A percentile compares a stretch with the other conserved stretches of the same genome.
These are phyloP conservation scores for Simmondsia chinensis DNA, from an alignment of 148 eudicot genomes.

Conservation along the genomic window DNA sequence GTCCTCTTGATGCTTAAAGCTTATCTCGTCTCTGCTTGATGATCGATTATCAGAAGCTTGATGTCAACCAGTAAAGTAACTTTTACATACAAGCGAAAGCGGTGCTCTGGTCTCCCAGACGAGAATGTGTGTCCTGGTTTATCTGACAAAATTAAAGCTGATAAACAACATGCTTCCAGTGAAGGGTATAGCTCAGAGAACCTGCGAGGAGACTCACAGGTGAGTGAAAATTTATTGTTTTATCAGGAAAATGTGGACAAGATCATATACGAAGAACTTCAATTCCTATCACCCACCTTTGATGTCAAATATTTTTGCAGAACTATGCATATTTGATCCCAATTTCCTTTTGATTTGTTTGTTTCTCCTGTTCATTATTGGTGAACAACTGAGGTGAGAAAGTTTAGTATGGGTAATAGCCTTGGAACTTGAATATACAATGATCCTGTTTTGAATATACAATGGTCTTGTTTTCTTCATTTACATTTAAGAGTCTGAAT, in stretches of 20 bases:
- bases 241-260: not conserved
- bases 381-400: too few relatives aligned
- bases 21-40: not conserved
- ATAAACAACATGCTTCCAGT: constrained; percentile 12
- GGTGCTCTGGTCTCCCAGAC: constrained; percentile 20
- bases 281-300: too few relatives aligned
- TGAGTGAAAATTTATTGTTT: constrained; percentile 19
- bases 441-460: too few relatives aligned
- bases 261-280: not conserved
- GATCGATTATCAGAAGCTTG: constrained; percentile 6
- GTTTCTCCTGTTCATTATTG: too few relatives aligned
- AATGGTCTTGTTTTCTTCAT: too few relatives aligned
- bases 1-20: constrained; percentile 3
- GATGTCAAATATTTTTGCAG: not conserved
- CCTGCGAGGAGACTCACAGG: constrained; percentile 22
- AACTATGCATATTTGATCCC: too few relatives aligned
- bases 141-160: constrained; percentile 13
- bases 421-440: too few relatives aligned
- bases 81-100: constrained; percentile 56
- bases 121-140: constrained; percentile 20
- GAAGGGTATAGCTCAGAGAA: constrained; percentile 9
- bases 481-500: too few relatives aligned
- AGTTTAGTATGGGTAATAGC: too few relatives aligned
- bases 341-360: too few relatives aligned
- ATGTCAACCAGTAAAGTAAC: constrained; percentile 39